These are phyloP conservation scores for Cochlearia excelsa DNA, from an alignment of 345 rosid genomes.

Conservation along the genomic window DNA sequence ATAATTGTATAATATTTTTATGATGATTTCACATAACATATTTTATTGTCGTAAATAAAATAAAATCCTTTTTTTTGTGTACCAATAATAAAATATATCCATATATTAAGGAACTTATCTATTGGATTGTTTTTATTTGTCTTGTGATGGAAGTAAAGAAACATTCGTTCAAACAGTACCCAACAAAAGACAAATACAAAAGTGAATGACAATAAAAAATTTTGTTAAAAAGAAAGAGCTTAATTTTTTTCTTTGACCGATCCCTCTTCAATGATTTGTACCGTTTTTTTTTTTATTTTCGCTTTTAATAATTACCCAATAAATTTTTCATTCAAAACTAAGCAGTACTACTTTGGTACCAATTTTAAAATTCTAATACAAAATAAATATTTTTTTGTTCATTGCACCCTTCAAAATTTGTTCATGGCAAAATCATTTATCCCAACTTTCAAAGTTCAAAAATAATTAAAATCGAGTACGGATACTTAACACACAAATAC, in stretches of 20 bases:
- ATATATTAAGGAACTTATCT: not conserved
- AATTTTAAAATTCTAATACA: too few relatives aligned
- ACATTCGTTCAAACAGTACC: conserved; percentile 32
- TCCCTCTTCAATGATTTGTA: conserved; percentile 26
- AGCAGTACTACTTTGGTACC: not conserved
- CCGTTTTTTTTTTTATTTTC: conserved; percentile 4
- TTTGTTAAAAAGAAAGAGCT: conserved; percentile 36
- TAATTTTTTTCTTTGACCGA: conserved; percentile 39
- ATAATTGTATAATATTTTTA: not conserved
- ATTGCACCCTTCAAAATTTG: too few relatives aligned
- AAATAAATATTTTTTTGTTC: too few relatives aligned
- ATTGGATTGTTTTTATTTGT: conserved; percentile 12
- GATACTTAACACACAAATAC: too few relatives aligned
- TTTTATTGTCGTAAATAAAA: not conserved
- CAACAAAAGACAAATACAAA: conserved; percentile 38
- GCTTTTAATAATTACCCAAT: not conserved
- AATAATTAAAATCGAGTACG: too few relatives aligned
- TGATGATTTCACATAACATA: not conserved
- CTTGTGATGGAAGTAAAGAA: conserved; percentile 38
- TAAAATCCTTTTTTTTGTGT: too few relatives aligned
- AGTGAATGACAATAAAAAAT: conserved; percentile 22
- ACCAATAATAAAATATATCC: too few relatives aligned
- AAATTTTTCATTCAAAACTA: conserved; percentile 5
- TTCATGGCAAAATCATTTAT: too few relatives aligned
- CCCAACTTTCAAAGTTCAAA: too few relatives aligned